A percentile compares a stretch with the other conserved stretches of the same genome.
Conservation (phyloP, 2,329 filamentous ascomycete species). For the Phyllosticta citriasiana region DNA sequence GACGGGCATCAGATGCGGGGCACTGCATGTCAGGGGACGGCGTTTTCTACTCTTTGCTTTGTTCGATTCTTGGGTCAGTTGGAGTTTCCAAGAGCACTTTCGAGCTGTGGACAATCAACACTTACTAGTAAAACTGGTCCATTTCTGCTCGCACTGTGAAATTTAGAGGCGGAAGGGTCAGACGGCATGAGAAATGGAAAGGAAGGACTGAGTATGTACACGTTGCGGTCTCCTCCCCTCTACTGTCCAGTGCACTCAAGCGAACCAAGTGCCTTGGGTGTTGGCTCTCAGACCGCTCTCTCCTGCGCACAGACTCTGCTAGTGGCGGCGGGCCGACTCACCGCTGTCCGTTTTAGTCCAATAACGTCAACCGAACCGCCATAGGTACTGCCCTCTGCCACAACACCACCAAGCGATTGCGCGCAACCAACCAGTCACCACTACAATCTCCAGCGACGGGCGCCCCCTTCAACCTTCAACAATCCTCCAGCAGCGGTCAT, state of each 20-base stretch:
- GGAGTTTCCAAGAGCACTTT: not conserved
- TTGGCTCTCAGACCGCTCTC: not conserved
- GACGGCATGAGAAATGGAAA: not conserved
- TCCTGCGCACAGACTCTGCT: not conserved
- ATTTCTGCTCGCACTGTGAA: not conserved
- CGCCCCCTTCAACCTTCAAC: not conserved
- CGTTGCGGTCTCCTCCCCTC: not conserved
- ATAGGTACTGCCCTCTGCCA: not conserved
- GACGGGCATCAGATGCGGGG: not conserved
- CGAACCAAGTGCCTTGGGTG: not conserved
- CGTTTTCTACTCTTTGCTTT: not conserved
- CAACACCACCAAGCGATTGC: not conserved
- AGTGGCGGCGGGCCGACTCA: not conserved
- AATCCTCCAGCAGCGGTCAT: slow-evolving; percentile 3
- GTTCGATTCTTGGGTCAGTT: not conserved
- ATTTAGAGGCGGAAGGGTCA: not conserved
- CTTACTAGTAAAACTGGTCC: not conserved
- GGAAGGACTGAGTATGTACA: not conserved
- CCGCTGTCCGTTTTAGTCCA: not conserved
- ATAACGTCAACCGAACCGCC: slow-evolving; percentile 7
- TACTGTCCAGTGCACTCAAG: not conserved
- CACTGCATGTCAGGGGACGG: not conserved
- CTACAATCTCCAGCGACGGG: not conserved
- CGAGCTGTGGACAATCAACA: not conserved
- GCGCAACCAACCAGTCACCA: not conserved